These are phyloP conservation scores for Boletus semigastroideus DNA, from an alignment of 1,284 basidiomycete genomes.

Conservation along the genomic window DNA sequence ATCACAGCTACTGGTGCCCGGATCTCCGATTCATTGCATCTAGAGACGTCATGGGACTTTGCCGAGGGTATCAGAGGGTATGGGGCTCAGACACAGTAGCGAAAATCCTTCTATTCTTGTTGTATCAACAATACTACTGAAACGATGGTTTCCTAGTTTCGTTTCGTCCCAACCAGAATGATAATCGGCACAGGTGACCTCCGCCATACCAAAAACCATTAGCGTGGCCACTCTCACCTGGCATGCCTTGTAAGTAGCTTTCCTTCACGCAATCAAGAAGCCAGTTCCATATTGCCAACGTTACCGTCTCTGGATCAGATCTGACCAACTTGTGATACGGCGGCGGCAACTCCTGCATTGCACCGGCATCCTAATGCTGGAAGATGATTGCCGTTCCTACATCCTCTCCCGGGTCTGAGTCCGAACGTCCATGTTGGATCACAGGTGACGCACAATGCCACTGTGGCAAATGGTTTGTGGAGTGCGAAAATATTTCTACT, in stretches of 20 bases:
- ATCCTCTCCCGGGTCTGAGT: not conserved
- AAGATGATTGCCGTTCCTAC: slow-evolving; percentile 1
- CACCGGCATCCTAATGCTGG: slow-evolving; percentile 24
- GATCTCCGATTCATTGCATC: slow-evolving; percentile 78
- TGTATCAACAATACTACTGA: slow-evolving; percentile 12
- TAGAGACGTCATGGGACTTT: slow-evolving; percentile 88
- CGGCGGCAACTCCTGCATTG: slow-evolving; percentile 24
- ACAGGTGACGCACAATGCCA: slow-evolving; percentile 21
- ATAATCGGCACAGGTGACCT: not conserved
- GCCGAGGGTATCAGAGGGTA: slow-evolving; percentile 92
- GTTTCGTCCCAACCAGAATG: not conserved
- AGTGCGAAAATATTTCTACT: not conserved
- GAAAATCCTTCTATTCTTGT: slow-evolving; percentile 1
- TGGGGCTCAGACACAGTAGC: slow-evolving; percentile 67
- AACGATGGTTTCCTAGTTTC: not conserved
- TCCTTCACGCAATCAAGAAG: not conserved
- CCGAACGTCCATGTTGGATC: not conserved
- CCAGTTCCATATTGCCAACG: slow-evolving; percentile 1
- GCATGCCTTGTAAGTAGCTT: not conserved
- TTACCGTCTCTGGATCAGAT: not conserved
- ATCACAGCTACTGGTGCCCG: slow-evolving; percentile 77
- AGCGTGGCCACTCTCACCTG: not conserved
- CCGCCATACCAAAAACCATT: not conserved
- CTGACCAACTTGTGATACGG: slow-evolving; percentile 24
- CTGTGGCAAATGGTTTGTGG: slow-evolving; percentile 18